These are phyloP conservation scores for Hyphochytrium catenoides DNA, from an alignment of 352 stramenopile species.

Conservation along the genomic window DNA sequence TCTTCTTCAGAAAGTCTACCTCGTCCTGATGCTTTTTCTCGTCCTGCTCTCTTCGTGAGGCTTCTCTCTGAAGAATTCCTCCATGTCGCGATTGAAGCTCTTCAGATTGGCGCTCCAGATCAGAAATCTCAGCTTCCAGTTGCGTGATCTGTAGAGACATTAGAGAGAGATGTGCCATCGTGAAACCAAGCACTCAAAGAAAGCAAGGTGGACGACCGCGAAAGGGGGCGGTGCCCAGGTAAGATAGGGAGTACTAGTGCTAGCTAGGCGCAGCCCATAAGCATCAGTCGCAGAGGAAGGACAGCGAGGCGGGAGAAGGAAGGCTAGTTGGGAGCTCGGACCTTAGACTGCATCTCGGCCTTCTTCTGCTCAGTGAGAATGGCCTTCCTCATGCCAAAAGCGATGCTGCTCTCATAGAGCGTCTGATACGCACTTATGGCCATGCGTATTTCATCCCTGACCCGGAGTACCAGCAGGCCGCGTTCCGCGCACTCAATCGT, in stretches of 20 bases:
- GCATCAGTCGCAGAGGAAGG: too few species aligned
- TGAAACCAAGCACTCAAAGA: too few species aligned
- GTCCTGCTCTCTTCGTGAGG: constrained; percentile 32
- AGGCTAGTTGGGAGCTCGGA: too few species aligned
- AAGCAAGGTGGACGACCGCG: too few species aligned
- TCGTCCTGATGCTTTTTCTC: constrained; percentile 63
- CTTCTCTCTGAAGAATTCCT: constrained; percentile 25
- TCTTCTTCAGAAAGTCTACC: constrained; percentile 51
- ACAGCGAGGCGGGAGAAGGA: too few species aligned
- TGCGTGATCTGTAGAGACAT: too few species aligned
- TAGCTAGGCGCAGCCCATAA: too few species aligned
- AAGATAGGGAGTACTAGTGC: too few species aligned
- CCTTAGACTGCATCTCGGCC: constrained; percentile 53
- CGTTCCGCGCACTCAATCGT: constrained; percentile 77
- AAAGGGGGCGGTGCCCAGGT: too few species aligned
- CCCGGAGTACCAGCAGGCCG: constrained; percentile 57
- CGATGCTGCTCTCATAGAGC: constrained; percentile 71
- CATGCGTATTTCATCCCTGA: constrained; percentile 72
- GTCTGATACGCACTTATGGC: constrained; percentile 75
- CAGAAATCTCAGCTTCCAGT: constrained; percentile 41
- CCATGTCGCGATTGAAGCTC: constrained; percentile 32
- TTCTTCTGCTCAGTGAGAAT: constrained; percentile 74
- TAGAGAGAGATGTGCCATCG: too few species aligned
- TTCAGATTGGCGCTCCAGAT: constrained; percentile 47
- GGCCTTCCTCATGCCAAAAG: constrained; percentile 77